A percentile compares a stretch with the other conserved stretches of the same genome.
phyloP scores from a whole-genome alignment of 768 basidiomycete species.

The Leccinum olivaceopallidum region DNA sequence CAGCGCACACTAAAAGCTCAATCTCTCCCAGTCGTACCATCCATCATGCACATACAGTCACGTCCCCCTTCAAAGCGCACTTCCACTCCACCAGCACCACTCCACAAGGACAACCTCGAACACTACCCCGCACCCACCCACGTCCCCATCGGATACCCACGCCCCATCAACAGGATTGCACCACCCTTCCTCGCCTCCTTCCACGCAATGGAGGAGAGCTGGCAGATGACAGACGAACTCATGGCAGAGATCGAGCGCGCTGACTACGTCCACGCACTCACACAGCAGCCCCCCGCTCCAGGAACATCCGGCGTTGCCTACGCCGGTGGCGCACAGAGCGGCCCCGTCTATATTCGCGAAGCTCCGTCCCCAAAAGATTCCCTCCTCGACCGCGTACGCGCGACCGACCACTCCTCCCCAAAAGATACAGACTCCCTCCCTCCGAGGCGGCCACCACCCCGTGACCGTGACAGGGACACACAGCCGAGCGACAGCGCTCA shows the following conservation, averaged over 20 bases:
- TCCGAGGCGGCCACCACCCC: conserved; percentile 26
- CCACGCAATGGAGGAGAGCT: conserved; percentile 54
- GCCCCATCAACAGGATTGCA: conserved; percentile 58
- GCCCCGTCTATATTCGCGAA: conserved; percentile 35
- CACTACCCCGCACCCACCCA: conserved; percentile 14
- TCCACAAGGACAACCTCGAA: not conserved
- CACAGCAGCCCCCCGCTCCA: conserved; percentile 40
- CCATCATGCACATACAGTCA: conserved; percentile 52
- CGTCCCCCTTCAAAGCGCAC: conserved; percentile 37
- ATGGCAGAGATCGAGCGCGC: conserved; percentile 72
- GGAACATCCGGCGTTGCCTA: conserved; percentile 45
- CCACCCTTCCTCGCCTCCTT: conserved; percentile 58
- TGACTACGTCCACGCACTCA: conserved; percentile 60
- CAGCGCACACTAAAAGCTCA: conserved; percentile 57
- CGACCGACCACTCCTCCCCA: conserved; percentile 53
- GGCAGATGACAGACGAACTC: conserved; percentile 69
- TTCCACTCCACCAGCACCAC: conserved; percentile 28
- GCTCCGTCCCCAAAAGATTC: conserved; percentile 48
- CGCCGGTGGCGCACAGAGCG: conserved; percentile 46
- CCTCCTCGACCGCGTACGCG: conserved; percentile 55
- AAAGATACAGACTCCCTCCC: conserved; percentile 44
- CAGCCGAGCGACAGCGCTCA: conserved; percentile 29
- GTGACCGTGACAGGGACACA: conserved; percentile 47
- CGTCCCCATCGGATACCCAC: conserved; percentile 54
- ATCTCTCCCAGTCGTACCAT: conserved; percentile 63